Evolutionary conservation across 1,284 basidiomycete species (phyloP).

Genomic region (Sporisorium iseilematis-ciliati): DNA sequence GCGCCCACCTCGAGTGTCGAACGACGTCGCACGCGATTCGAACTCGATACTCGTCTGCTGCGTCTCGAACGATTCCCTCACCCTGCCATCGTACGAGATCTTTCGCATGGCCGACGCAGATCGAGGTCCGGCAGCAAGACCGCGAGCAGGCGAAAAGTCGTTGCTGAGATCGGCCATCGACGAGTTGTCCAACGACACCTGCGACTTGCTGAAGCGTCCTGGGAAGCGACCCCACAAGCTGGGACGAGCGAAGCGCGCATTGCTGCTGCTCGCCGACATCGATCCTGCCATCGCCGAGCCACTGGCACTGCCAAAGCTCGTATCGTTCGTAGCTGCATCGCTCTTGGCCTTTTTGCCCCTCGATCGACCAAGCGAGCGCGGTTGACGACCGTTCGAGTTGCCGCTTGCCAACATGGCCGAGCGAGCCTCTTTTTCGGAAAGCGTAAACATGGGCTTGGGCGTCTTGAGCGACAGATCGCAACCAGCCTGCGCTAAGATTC

Average conservation of each 20-base stretch:
- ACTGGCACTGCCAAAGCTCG: constrained; percentile 25
- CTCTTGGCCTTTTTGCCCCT: constrained; percentile 27
- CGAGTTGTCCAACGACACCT: constrained; percentile 35
- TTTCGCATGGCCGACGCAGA: constrained; percentile 48
- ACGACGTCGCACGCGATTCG: constrained; percentile 44
- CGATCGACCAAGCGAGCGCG: constrained; percentile 40
- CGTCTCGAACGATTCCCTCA: constrained; percentile 48
- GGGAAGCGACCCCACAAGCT: constrained; percentile 47
- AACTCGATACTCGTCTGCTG: constrained; percentile 48
- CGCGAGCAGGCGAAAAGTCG: constrained; percentile 25
- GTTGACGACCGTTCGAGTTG: constrained; percentile 35
- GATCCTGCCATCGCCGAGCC: constrained; percentile 8
- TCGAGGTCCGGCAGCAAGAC: constrained; percentile 24
- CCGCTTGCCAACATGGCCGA: constrained; percentile 47
- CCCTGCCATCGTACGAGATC: constrained; percentile 38
- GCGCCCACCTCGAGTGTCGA: constrained; percentile 28
- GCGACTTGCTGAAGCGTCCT: constrained; percentile 43
- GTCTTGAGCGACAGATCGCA: constrained; percentile 60
- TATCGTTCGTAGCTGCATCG: constrained; percentile 17
- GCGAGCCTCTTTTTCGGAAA: constrained; percentile 39
- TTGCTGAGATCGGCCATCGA: constrained; percentile 34
- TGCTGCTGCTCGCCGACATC: constrained; percentile 12
- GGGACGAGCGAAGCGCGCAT: constrained; percentile 22
- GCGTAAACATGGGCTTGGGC: constrained; percentile 35
- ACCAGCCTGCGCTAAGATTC: constrained; percentile 61